These are phyloP conservation scores for Ustilaginoidea virens DNA, from an alignment of 2,329 filamentous ascomycete species.

Conservation along the genomic window DNA sequence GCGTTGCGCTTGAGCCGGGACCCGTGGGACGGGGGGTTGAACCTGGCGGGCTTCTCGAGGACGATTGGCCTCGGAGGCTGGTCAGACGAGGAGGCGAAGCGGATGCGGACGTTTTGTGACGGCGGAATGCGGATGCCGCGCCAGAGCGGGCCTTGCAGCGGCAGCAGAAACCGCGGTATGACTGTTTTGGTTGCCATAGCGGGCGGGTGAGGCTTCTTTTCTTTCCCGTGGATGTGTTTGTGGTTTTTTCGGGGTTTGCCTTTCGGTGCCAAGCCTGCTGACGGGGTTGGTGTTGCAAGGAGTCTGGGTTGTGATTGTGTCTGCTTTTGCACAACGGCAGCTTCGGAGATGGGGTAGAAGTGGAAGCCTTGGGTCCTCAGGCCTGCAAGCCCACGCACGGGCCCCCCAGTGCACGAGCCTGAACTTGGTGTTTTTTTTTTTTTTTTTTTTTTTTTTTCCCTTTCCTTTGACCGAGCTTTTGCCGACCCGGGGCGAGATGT, in stretches of 20 bases:
- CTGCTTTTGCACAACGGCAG: too few species aligned
- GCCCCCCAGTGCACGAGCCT: too few species aligned
- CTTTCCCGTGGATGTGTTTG: too few species aligned
- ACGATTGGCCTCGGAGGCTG: constrained; percentile 42
- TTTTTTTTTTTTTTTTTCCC: background rate
- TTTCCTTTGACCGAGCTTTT: background rate
- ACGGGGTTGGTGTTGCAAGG: too few species aligned
- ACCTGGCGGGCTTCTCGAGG: constrained; percentile 76
- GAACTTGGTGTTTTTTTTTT: too few species aligned
- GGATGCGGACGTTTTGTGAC: constrained; percentile 19
- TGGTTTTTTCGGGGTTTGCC: background rate
- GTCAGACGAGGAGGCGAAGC: constrained; percentile 15
- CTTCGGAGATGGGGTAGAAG: too few species aligned
- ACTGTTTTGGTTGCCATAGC: constrained; percentile 31
- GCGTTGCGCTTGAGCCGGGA: constrained; percentile 43
- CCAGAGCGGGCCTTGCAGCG: constrained; percentile 43
- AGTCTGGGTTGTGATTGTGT: too few species aligned
- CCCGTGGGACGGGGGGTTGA: constrained; percentile 84
- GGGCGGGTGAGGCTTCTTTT: background rate
- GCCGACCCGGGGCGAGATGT: too few species aligned
- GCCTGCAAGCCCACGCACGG: too few species aligned
- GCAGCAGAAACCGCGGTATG: constrained; percentile 55
- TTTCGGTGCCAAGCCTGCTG: too few species aligned
- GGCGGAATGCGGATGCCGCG: constrained; percentile 22
- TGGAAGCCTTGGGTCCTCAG: constrained; percentile 5